Evolutionary conservation across 257 asterid genomes (phyloP), one percentile per base, ranked within the genome.

Genomic region (Primulina eburnea): DNA sequence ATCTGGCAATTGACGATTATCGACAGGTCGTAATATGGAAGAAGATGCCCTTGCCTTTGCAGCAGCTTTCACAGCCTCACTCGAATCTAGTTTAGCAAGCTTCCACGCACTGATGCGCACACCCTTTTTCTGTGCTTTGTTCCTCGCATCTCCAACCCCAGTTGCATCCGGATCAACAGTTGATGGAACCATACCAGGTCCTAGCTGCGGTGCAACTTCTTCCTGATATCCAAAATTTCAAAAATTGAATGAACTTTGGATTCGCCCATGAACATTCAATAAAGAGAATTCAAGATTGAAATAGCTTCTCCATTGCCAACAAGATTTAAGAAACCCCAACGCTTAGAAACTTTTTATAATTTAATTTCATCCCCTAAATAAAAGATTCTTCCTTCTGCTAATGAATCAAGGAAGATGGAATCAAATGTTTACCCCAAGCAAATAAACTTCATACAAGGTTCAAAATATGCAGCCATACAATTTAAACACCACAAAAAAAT

Each of bases 191-290:
- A 89, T 85, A 81, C 99, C 96, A 5, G 99, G 99, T 47, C 95
- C 96, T 52, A 93, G 77, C 76, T 93, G 99, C 10, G 96, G 97
- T n/a, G 97, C 99, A 80, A 90, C 99, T 86, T 93, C 99, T 82
- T 94, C 99, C 99, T 94, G 88, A 53, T 64, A 80, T 34, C 38
- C 72, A 62, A 62, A 43, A 18, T 58, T 81, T 68, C 61, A 70
- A 32, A 76, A 60, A 73, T 56, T 79, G 58, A 58, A 75, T 32
- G 16, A 75, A 67, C 68, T 14, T 38, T 43, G 55, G 18, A 43
- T 14, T 12, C 6, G 6, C 55, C 55, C 55, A 75, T 5, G 55
- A 47, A 47, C 18, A 50, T 16, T 50, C 20, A 16, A 50, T 50
- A 50, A 14, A 50, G 55, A 50, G 8, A 50, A 50, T 16, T 50